Percentiles rank a stretch among this genome's conserved stretches.
These are phyloP conservation scores for Boletus rubescentipes DNA, from an alignment of 768 basidiomycete species.

Conservation along the genomic window DNA sequence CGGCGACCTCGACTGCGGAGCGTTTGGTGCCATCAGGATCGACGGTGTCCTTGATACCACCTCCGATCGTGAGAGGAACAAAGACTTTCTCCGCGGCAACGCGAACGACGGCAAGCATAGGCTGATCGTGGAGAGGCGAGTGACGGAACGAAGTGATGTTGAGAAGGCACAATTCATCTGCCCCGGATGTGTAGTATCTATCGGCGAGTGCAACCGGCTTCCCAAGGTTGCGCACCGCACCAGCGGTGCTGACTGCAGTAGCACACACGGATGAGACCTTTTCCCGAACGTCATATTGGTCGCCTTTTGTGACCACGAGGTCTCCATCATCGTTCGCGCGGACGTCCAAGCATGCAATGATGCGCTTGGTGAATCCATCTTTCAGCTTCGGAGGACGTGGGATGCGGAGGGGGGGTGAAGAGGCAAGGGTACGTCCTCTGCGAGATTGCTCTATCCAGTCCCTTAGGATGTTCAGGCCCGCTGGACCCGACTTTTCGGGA, in stretches of 20 bases:
- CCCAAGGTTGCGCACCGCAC: constrained; percentile 92
- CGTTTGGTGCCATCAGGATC: constrained; percentile 93
- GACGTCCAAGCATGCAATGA: constrained; percentile 97
- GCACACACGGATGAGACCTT: constrained; percentile 41
- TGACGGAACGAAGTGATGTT: constrained; percentile 99
- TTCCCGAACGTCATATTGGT: constrained; percentile 98
- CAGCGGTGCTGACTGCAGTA: constrained; percentile 48
- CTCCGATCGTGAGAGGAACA: constrained; percentile 97
- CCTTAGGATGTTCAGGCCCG: constrained; percentile 78
- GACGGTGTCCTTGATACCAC: constrained; percentile 93
- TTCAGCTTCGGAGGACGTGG: constrained; percentile 40
- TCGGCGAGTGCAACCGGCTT: constrained; percentile 92
- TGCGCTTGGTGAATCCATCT: constrained; percentile 85
- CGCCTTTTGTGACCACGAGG: constrained; percentile 98
- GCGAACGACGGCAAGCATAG: constrained; percentile 95
- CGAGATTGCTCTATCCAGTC: constrained; percentile 72
- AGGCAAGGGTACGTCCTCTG: constrained; percentile 36
- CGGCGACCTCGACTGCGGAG: constrained; percentile 90
- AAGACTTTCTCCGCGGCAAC: constrained; percentile 88
- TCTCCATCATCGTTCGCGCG: constrained; percentile 95
- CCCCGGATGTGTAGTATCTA: constrained; percentile 83
- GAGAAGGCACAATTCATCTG: constrained; percentile 95
- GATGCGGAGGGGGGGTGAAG: constrained; percentile 29
- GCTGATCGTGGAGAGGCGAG: constrained; percentile 93
- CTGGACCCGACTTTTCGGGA: constrained; percentile 93